Base-by-base conservation (phyloP, 2,329 filamentous ascomycete genomes). In the Huntiella abstrusa region DNA sequence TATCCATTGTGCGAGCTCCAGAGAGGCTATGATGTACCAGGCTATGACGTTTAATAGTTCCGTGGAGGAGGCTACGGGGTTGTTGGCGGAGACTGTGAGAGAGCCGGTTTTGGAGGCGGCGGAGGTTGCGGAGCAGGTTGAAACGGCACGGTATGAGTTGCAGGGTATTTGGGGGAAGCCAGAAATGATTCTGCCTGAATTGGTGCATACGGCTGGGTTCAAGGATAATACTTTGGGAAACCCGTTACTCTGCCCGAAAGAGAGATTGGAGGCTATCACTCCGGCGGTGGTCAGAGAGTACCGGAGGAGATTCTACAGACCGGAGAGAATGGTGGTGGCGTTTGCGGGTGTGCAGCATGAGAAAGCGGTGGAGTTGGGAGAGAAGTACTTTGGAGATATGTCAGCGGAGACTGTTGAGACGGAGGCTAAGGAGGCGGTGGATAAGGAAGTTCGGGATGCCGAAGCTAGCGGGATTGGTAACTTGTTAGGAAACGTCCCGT, bases 21-120 rank as follows among this genome's bases (percentile, higher is more conserved):
- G 91, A 53, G 91, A 98, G 64, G 85, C 85, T 48, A 75, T 98
- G 64, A 98, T 98, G 91, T 98, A 98, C 67, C 91, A 98, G 63
- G 84, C 86, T 1, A 91, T 91, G 19, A 95, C 87, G 28, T 98
- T 98, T 73, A 98, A 98, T 67, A 80, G 80, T 19, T 80, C 85
- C 13, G 86, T 98, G 6, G 79, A 83, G 5, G 76, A 76, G 6
- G 85, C 88, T 10, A 75, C 93, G 17, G 84, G 71, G 28, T 65
- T 98, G 13, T 73, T 98, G 36, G 88, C 91, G 49, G 91, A 98
- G 61, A 96, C 91, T 32, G 92, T 98, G 52, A 80, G 85, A 49
- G 75, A 92, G 53, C 85, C 91, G 4, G 62, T 71, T 47, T 80
- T 96, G 53, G 92, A 84, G 6, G 81, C 92, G 19, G 76, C 83